Conservation (phyloP, 2,329 filamentous ascomycete genomes). For the Nemania sp. region DNA sequence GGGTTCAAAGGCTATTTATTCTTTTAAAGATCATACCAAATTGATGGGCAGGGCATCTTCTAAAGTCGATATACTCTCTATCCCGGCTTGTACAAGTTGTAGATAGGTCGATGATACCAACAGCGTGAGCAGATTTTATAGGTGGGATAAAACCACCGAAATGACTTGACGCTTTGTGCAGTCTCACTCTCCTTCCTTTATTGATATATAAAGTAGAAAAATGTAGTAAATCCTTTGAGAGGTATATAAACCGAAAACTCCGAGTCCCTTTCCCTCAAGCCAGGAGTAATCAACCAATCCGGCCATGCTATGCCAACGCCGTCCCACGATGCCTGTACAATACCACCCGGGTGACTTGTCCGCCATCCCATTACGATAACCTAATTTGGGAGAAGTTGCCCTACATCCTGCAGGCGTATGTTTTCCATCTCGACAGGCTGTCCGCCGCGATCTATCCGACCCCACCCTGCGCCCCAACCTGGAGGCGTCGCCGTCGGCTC, state of each 20-base stretch:
- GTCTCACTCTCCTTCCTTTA: not conserved
- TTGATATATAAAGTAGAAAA: not conserved
- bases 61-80: too few relatives aligned
- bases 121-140: too few relatives aligned
- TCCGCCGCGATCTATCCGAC: constrained; percentile 43
- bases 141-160: too few relatives aligned
- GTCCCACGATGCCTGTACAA: constrained; percentile 5
- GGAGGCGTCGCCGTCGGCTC: constrained; percentile 38
- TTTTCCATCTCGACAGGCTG: constrained; percentile 39
- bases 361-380: not conserved
- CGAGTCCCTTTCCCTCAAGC: not conserved
- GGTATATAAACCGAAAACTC: constrained; percentile 9
- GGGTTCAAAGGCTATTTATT: too few relatives aligned
- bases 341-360: not conserved
- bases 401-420: constrained; percentile 45
- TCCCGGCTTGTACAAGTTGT: too few relatives aligned
- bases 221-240: not conserved
- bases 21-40: too few relatives aligned
- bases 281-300: constrained; percentile 5
- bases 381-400: constrained; percentile 39
- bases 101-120: too few relatives aligned
- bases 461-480: constrained; percentile 48
- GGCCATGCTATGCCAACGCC: constrained; percentile 16
- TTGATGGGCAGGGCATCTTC: too few relatives aligned
- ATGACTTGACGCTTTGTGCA: too few relatives aligned